Percentiles rank a stretch among this genome's conserved stretches.
These are phyloP conservation scores for Thuidium tamariscinum DNA, from an alignment of 225 moss, liverwort and hornwort genomes.

Conservation along the genomic window DNA sequence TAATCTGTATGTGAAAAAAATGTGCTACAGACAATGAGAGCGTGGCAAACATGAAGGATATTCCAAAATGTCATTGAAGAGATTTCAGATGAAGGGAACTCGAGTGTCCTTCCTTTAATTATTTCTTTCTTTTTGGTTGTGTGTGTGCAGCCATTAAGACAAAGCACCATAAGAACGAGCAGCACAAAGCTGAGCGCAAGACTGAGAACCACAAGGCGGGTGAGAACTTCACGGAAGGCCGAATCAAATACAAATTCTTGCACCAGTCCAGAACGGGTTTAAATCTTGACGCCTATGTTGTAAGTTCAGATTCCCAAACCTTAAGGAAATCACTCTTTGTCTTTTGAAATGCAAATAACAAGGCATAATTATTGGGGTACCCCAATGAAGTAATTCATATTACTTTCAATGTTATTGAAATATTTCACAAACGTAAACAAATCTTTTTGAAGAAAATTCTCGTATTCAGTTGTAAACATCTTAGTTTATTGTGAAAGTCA, in stretches of 20 bases:
- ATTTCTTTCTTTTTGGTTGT: neutral
- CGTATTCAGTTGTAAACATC: neutral
- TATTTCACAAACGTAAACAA: too few species aligned
- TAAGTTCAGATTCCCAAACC: neutral
- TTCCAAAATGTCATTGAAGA: neutral
- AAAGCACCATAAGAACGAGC: constrained; percentile 1
- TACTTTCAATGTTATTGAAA: neutral
- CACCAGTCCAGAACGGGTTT: constrained; percentile 33
- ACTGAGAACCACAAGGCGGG: neutral
- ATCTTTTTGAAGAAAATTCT: neutral
- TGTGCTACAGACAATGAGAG: neutral
- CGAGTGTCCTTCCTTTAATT: neutral
- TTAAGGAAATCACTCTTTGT: neutral
- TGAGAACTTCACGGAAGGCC: neutral
- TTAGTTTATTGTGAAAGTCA: neutral
- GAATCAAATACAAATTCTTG: constrained; percentile 26
- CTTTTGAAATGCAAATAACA: neutral
- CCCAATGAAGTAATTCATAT: neutral
- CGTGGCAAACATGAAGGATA: neutral
- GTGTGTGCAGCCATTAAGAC: constrained; percentile 4
- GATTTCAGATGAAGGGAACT: neutral
- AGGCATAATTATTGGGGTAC: neutral
- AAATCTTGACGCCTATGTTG: constrained; percentile 37
- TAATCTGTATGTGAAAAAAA: neutral
- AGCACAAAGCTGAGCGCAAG: neutral